A percentile compares a stretch with the other conserved stretches of the same genome.
Conservation (phyloP, 495 filamentous ascomycete species). For the Baudoinia panamericana region DNA sequence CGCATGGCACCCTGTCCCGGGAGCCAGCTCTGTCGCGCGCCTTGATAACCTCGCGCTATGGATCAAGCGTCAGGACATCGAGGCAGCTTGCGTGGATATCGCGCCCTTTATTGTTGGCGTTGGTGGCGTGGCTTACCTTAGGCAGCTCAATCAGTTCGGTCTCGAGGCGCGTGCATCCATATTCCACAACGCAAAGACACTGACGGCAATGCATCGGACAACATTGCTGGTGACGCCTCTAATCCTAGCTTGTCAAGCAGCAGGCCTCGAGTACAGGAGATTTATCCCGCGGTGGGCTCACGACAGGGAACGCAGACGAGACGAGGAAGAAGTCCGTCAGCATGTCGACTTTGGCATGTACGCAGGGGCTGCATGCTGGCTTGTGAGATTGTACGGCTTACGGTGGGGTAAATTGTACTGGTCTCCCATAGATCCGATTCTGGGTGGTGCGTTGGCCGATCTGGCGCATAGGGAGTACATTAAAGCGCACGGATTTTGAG, state of each 20-base stretch:
- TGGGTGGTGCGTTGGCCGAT: conserved; percentile 16
- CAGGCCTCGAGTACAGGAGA: conserved; percentile 12
- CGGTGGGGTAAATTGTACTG: conserved; percentile 6
- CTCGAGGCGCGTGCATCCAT: conserved; percentile 11
- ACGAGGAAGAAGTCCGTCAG: conserved; percentile 14
- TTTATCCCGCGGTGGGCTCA: conserved; percentile 15
- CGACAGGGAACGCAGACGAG: conserved; percentile 17
- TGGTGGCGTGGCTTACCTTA: conserved; percentile 12
- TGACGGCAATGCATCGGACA: conserved; percentile 14
- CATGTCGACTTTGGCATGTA: conserved; percentile 16
- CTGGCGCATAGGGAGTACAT: conserved; percentile 18
- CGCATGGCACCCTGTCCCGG: conserved; percentile 11
- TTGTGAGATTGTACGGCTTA: conserved; percentile 8
- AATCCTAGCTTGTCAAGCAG: conserved; percentile 9
- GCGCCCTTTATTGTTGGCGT: conserved; percentile 17
- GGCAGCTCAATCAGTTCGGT: conserved; percentile 11
- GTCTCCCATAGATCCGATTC: conserved; percentile 13
- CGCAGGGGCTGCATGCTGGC: conserved; percentile 10
- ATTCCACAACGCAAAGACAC: conserved; percentile 11
- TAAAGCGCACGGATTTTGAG: conserved; percentile 18
- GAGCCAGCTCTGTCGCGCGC: background rate
- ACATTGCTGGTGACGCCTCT: background rate
- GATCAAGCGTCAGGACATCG: conserved; percentile 8
- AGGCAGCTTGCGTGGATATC: conserved; percentile 16
- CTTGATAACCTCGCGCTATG: conserved; percentile 5